Evolutionary conservation across 129 eudicot genomes (phyloP).

Genomic region (Daucus carota): DH1_v3.0 NC_030384.2:10112501-10113000

Average conservation of each 20-base stretch:
- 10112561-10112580: conserved; percentile 19
- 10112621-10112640: conserved; percentile 9
- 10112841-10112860: no score
- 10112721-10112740: neutral
- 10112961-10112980: no score
- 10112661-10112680: conserved; percentile 13
- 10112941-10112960: no score
- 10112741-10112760: neutral
- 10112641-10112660: conserved; percentile 3
- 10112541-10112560: neutral
- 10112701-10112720: conserved; percentile 7
- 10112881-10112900: no score
- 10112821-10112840: no score
- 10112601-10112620: conserved; percentile 16
- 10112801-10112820: conserved; percentile 15
- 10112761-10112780: neutral
- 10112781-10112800: neutral
- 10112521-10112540: neutral
- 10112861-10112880: no score
- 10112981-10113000: no score
- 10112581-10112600: conserved; percentile 21
- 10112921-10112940: no score
- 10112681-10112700: conserved; percentile 14
- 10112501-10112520: no score
- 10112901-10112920: no score